A percentile compares a stretch with the other conserved stretches of the same genome.
These are phyloP conservation scores for Quercus tomentella DNA, from an alignment of 331 rosid genomes.

Conservation along the genomic window DNA sequence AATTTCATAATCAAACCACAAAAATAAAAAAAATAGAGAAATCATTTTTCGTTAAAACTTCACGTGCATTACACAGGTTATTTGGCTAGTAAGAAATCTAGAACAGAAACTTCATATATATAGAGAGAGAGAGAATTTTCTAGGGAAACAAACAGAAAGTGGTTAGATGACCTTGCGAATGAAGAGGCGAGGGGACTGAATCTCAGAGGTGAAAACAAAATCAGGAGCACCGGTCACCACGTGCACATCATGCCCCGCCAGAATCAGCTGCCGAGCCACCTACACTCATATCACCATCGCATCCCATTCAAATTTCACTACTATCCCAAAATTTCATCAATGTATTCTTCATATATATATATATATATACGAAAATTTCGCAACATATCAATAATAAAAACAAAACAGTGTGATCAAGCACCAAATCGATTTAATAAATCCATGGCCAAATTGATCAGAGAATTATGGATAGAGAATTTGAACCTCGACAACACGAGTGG, in stretches of 20 bases:
- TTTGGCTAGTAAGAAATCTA: too few relatives aligned
- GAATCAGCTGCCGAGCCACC: slow-evolving; percentile 84
- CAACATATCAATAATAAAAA: neutral
- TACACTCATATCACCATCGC: slow-evolving; percentile 11
- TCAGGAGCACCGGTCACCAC: slow-evolving; percentile 96
- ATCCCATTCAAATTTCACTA: too few relatives aligned
- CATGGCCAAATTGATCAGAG: neutral
- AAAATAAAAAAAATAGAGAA: too few relatives aligned
- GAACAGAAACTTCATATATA: too few relatives aligned
- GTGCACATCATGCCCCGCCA: slow-evolving; percentile 92
- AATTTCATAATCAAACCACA: too few relatives aligned
- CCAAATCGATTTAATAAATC: neutral
- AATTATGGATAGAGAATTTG: neutral
- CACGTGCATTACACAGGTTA: neutral
- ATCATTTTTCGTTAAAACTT: neutral
- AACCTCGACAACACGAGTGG: slow-evolving; percentile 91
- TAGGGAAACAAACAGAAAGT: neutral
- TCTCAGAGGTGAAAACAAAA: slow-evolving; percentile 82
- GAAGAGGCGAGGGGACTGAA: slow-evolving; percentile 72
- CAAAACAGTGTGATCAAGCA: neutral
- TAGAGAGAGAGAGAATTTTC: neutral
- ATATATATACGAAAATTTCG: too few relatives aligned
- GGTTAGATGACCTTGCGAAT: slow-evolving; percentile 62
- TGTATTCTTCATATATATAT: too few relatives aligned
- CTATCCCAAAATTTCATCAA: too few relatives aligned